Percentiles rank a stretch among this genome's conserved stretches.
These are phyloP conservation scores for Pilaira anomala DNA, from an alignment of 192 early-diverging fungal species.

Conservation along the genomic window DNA sequence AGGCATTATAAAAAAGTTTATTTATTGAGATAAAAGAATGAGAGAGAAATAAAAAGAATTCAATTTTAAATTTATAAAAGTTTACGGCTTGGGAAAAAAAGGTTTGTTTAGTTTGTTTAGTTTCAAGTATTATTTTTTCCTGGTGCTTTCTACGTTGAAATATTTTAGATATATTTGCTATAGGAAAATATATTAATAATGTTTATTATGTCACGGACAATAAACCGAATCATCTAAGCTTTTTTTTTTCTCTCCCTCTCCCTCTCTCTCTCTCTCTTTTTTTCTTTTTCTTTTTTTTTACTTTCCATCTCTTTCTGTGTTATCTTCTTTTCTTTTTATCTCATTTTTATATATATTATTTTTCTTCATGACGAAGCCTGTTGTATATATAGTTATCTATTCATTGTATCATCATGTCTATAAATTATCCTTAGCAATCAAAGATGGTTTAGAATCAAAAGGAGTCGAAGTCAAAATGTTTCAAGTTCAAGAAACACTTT, in stretches of 20 bases:
- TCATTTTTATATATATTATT: too few species aligned
- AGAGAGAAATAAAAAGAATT: not conserved
- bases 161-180: not conserved
- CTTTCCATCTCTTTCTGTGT: too few species aligned
- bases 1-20: constrained; percentile 1
- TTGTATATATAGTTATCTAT: constrained; percentile 69
- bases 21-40: not conserved
- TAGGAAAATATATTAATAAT: not conserved
- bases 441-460: constrained; percentile 58
- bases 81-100: not conserved
- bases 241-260: too few species aligned
- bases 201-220: too few species aligned
- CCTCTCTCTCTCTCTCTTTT: too few species aligned
- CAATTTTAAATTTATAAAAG: not conserved
- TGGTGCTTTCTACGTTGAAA: not conserved
- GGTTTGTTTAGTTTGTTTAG: not conserved
- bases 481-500: constrained; percentile 61
- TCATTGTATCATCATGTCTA: constrained; percentile 70
- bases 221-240: too few species aligned
- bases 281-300: too few species aligned
- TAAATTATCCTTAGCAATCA: constrained; percentile 57
- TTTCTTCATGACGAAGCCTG: constrained; percentile 16
- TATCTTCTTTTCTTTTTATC: too few species aligned
- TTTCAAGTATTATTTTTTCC: not conserved
- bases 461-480: constrained; percentile 36